Base-by-base conservation (phyloP, 176 grass and related monocot genomes). In the Eleusine coracana region DNA sequence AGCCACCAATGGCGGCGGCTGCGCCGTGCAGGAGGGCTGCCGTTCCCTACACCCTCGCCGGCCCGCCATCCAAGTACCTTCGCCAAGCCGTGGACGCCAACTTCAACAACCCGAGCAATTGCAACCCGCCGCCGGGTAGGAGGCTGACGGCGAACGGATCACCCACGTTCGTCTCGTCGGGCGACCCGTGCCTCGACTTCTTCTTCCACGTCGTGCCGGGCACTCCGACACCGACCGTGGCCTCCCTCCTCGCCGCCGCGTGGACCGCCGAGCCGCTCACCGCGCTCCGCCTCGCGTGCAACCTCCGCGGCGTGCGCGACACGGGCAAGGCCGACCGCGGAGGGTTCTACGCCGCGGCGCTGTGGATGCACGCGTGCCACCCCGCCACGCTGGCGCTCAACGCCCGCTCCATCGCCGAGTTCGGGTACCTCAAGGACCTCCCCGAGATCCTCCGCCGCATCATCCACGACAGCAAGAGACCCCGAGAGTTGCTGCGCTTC, bases 391-490 rank as follows among this genome's bases (percentile, higher is more conserved):
- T 97, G 60, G 91, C 91, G 21, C 91, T 89, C 48, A 93, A 93
- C 74, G 86, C 84, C 17, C 49, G 49, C 2, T 62, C 77, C 39
- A 13, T 93, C 54, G 84, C 78, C n/a, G 40, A 81, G 10, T 83
- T 89, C 51, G 93, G 93, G 18, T 95, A 95, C 78, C 86, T 96
- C 56, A 93, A 96, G 86, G 91, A 93, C 83, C 64, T 97, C 52
- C 84, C 89, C 16, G 84, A 93, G 86, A 75, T 97, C 39, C 88
- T 97, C 37, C 87, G 89, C 85, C 94, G 88, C 11, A 85, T 96
- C 58, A 59, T 92, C 73, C 80, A 85, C 6, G 86, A 87, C 73
- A 78, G 20, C 72, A 34, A 34, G 31, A 34, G 31, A 34, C 44
- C 44, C 1, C 8, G 44, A 44, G 41, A 44, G 41, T 8, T 9